phyloP scores from a whole-genome alignment of 169 alveolate genomes.

The Hepatocystis sp. region DNA sequence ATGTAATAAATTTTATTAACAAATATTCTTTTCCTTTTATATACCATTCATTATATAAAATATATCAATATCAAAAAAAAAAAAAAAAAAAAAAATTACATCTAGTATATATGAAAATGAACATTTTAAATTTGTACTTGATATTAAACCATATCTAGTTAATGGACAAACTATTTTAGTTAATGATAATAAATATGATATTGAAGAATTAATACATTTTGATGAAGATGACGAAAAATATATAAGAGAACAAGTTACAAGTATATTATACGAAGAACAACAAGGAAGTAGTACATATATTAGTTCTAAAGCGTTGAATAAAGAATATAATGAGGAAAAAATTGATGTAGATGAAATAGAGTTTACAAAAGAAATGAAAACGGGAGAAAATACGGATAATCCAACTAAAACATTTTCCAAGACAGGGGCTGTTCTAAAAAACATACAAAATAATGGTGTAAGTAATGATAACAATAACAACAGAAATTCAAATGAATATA shows the following conservation, averaged over 20 bases:
- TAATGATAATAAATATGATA: conserved; percentile 35
- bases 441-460: no score
- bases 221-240: conserved; percentile 68
- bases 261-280: no score
- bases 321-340: no score
- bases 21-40: conserved; percentile 37
- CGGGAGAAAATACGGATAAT: no score
- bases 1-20: conserved; percentile 67
- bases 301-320: no score
- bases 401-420: no score
- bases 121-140: conserved; percentile 21
- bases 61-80: conserved; percentile 56
- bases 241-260: conserved; percentile 19
- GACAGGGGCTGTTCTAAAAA: no score
- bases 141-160: background rate
- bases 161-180: conserved; percentile 12
- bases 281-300: no score
- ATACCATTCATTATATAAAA: conserved; percentile 56
- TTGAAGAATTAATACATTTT: conserved; percentile 5
- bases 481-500: no score
- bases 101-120: conserved; percentile 10
- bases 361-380: no score
- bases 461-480: no score
- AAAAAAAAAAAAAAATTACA: conserved; percentile 8
- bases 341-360: no score